Evolutionary conservation across 2,329 filamentous ascomycete species (phyloP), one percentile per base, ranked within the genome.

Genomic region (Thielaviopsis musarum): DNA sequence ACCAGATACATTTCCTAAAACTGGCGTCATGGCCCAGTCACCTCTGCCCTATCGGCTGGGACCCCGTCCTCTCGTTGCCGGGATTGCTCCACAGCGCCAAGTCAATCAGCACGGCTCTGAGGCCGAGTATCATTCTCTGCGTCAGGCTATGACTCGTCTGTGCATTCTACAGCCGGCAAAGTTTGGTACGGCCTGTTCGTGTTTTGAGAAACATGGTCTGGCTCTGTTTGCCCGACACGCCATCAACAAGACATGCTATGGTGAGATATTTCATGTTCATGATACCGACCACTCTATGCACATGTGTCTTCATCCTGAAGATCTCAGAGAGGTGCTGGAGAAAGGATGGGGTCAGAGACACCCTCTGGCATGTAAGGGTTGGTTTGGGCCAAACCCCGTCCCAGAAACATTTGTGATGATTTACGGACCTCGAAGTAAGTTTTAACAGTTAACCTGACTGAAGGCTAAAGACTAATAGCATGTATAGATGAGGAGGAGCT

Each of bases 241-340:
- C 0, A 74, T 85, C 63, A 85, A 85, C 67, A 78, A 80, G 30
- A 87, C 82, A 12, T 88, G 85, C 65, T 80, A 84, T 64, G 88
- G 88, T n/a, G 89, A 94, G 71, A 79, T 94, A 52, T 86, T 82
- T 65, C 89, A 95, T 69, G 81, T 88, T 12, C 89, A 94, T 70
- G 80, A 83, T 55, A 83, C 78, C 24, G 88, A 93, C 64, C 80
- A 85, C 62, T 86, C 82, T 3, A 75, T 93, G 77, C 89, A 94
- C 70, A 75, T 93, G 72, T 87, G 82, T 55, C 75, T 95, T 57
- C 88, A 93, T 66, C 87, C 88, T 0, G 79, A 84, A 51, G 89
- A 94, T 67, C 87, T 86, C 57, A 80, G 77, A 65, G 74, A 84
- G 57, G 78, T 93, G 19, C 72, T 95, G 24, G 78, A 83, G 64